Base-by-base conservation (phyloP, 805 yeast species). In the Alloascoidea africana region DNA sequence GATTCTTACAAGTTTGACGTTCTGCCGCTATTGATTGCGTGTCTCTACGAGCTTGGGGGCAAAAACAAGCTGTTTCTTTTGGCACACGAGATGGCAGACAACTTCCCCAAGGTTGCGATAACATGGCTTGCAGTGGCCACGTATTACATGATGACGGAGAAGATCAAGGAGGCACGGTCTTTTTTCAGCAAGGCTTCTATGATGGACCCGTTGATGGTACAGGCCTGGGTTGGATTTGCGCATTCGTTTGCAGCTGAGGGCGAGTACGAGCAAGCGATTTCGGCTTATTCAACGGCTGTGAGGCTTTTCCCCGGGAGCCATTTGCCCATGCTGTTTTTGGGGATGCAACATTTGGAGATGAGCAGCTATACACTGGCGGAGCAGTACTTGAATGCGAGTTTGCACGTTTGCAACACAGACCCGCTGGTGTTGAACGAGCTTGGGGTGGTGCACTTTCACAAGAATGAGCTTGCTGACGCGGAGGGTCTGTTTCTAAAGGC, bases 171-270 rank as follows among this genome's bases (percentile, higher is more conserved):
- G 45, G 95, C 97, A 0, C 65, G 98, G 41, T 70, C 80, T 44
- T 85, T 71, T 51, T 91, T 86, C 57, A 78, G 91, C 32, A 86
- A 84, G 53, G 87, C 96, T 0, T 84, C 96, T 1, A 65, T 86
- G 46, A 56, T 87, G 42, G 80, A 85, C 49, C 93, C 98, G 2
- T 82, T 77, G 46, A 86, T 83, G 59, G 93, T 91, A 0, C 89
- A 83, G 38, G 94, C 97, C 1, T 91, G 98, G 98, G 76, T 91
- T 23, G 98, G 96, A 2, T 91, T 91, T 60, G 97, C 97, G 1
- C 97, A 89, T 51, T 87, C 97, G 0, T 91, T 87, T 68, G 96
- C 96, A 0, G 78, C 83, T 2, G 98, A 91, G 54, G 94, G 96
- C n/a, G 99, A 91, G 56, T 96, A 91, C 54, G 99, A 91, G 54